Percentiles rank a stretch among this genome's conserved stretches.
Evolutionary conservation across 768 basidiomycete genomes (phyloP).

Genomic region (Tricholoma flavovirens): DNA sequence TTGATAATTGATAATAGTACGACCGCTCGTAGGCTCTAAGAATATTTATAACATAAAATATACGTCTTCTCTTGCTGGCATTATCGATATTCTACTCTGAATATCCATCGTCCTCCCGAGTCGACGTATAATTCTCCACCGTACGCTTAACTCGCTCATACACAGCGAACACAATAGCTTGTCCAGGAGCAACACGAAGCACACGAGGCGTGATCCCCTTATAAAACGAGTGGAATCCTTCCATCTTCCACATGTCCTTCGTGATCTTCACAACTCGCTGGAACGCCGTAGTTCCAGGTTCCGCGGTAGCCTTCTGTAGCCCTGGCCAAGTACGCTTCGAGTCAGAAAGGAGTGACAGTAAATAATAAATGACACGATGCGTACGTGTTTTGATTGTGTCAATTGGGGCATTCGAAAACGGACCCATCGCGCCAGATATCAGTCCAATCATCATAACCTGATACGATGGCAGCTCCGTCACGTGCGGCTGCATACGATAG

Average conservation of each 20-base stretch:
- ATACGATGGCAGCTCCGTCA: conserved; percentile 80
- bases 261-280: conserved; percentile 78
- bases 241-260: conserved; percentile 87
- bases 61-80: not conserved
- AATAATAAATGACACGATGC: conserved; percentile 19
- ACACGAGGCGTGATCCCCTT: conserved; percentile 98
- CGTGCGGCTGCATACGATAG: conserved; percentile 70
- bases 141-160: conserved; percentile 80
- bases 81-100: conserved; percentile 42
- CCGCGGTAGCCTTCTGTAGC: conserved; percentile 76
- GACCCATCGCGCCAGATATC: conserved; percentile 96
- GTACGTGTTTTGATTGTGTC: conserved; percentile 93
- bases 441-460: conserved; percentile 95
- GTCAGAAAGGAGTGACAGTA: not conserved
- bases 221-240: conserved; percentile 90
- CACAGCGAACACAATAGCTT: conserved; percentile 96
- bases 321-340: conserved; percentile 35
- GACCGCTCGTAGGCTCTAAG: no score
- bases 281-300: conserved; percentile 70
- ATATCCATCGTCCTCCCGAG: conserved; percentile 55
- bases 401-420: conserved; percentile 95
- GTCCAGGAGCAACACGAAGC: conserved; percentile 92
- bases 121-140: conserved; percentile 64
- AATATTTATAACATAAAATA: not conserved
- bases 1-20: no score